Percentiles rank a stretch among this genome's conserved stretches.
These are phyloP conservation scores for Fusarium cicatricum DNA, from an alignment of 2,329 filamentous ascomycete species.

Conservation along the genomic window DNA sequence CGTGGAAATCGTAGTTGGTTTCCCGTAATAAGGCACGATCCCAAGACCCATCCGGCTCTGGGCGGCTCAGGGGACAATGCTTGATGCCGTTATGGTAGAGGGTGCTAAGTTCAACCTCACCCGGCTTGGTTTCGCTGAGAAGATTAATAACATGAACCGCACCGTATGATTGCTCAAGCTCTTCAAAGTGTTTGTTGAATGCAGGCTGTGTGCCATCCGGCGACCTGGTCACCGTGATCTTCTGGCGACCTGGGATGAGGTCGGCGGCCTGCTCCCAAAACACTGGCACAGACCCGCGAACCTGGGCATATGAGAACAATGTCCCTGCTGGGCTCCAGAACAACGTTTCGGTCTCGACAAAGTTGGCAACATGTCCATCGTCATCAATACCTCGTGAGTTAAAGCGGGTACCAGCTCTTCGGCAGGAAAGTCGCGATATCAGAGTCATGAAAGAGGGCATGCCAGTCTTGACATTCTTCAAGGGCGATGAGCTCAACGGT, in stretches of 20 bases:
- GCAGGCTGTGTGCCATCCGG: slow-evolving; percentile 91
- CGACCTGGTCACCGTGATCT: slow-evolving; percentile 89
- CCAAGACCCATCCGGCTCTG: slow-evolving; percentile 59
- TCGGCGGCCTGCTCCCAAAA: slow-evolving; percentile 97
- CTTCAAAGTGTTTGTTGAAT: slow-evolving; percentile 93
- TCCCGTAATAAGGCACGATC: slow-evolving; percentile 80
- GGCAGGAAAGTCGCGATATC: slow-evolving; percentile 90
- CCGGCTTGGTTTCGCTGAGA: slow-evolving; percentile 87
- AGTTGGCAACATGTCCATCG: slow-evolving; percentile 96
- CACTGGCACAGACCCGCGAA: slow-evolving; percentile 90
- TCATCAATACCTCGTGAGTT: slow-evolving; percentile 98
- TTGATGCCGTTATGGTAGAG: slow-evolving; percentile 81
- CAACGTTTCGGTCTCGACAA: slow-evolving; percentile 96
- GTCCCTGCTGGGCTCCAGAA: slow-evolving; percentile 83
- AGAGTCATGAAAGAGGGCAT: slow-evolving; percentile 86
- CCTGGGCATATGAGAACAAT: slow-evolving; percentile 92
- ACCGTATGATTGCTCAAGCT: slow-evolving; percentile 86
- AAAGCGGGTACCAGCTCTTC: slow-evolving; percentile 91
- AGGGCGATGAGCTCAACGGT: slow-evolving; percentile 76
- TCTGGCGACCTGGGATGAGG: slow-evolving; percentile 89
- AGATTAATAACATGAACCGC: slow-evolving; percentile 93
- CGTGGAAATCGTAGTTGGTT: slow-evolving; percentile 96
- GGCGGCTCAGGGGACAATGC: slow-evolving; percentile 74
- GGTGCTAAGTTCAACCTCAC: slow-evolving; percentile 83
- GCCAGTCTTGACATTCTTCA: slow-evolving; percentile 71